Evolutionary conservation across 352 stramenopile species (phyloP).

Genomic region (Globisporangium okanoganense): DNA sequence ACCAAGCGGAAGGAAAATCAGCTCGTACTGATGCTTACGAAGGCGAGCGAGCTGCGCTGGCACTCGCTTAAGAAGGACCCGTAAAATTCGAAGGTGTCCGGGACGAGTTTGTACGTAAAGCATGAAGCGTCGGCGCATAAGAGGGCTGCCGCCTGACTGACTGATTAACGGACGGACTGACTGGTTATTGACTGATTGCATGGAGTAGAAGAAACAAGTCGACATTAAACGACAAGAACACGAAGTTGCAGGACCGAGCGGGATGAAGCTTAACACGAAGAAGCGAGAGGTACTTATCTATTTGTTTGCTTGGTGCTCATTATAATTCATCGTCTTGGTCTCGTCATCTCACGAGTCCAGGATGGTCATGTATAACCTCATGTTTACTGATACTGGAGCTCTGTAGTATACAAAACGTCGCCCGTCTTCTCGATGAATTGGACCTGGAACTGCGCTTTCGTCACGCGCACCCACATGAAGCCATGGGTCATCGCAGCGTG

Average conservation of each 20-base stretch:
- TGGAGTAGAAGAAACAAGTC: neutral
- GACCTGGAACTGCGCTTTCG: constrained; percentile 60
- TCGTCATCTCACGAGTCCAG: too few species aligned
- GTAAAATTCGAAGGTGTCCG: constrained; percentile 6
- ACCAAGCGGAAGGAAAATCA: constrained; percentile 80
- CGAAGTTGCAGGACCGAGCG: neutral
- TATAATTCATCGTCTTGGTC: neutral
- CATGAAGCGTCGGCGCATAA: neutral
- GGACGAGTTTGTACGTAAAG: neutral
- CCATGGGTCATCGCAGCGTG: constrained; percentile 82
- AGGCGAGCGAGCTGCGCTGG: constrained; percentile 78
- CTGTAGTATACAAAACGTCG: constrained; percentile 80
- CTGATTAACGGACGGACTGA: neutral
- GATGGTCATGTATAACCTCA: too few species aligned
- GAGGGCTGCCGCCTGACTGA: neutral
- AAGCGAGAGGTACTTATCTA: constrained; percentile 17
- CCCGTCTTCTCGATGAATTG: constrained; percentile 64
- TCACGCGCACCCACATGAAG: constrained; percentile 81
- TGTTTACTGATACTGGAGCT: constrained; percentile 49
- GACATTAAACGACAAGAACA: neutral
- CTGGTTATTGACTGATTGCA: neutral
- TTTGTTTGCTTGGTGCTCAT: neutral
- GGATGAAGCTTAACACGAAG: neutral
- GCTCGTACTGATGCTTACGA: constrained; percentile 72
- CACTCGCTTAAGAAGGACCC: constrained; percentile 82